Evolutionary conservation across 768 basidiomycete genomes (phyloP).

Genomic region (Naganishia onofrii): DNA sequence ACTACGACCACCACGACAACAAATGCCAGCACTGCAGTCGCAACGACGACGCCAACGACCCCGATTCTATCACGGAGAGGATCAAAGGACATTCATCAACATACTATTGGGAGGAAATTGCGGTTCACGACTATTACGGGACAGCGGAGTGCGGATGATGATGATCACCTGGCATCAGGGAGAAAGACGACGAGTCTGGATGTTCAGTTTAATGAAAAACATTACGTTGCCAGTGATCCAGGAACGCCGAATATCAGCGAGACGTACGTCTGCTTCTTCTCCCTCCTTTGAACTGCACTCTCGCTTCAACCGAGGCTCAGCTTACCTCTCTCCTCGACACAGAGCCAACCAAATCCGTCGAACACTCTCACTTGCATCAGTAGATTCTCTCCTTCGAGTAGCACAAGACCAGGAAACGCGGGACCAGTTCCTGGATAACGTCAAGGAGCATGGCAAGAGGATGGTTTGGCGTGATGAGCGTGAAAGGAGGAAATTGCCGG

Average conservation of each 20-base stretch:
- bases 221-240: slow-evolving; percentile 58
- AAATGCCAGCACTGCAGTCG: not conserved
- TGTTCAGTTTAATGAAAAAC: not conserved
- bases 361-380: slow-evolving; percentile 49
- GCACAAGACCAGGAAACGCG: slow-evolving; percentile 35
- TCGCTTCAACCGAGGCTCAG: slow-evolving; percentile 2
- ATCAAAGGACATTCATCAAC: not conserved
- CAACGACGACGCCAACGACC: not conserved
- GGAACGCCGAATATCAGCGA: slow-evolving; percentile 51
- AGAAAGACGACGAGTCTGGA: slow-evolving; percentile 3
- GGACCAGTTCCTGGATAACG: slow-evolving; percentile 38
- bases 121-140: slow-evolving; percentile 27
- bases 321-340: not conserved
- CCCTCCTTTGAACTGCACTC: not conserved
- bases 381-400: slow-evolving; percentile 41
- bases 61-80: not conserved
- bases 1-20: not conserved
- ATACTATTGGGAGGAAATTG: slow-evolving; percentile 13
- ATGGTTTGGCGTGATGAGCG: slow-evolving; percentile 47
- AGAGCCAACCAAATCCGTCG: slow-evolving; percentile 52
- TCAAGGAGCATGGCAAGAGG: slow-evolving; percentile 40
- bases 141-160: not conserved
- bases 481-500: slow-evolving; percentile 42
- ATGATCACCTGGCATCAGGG: not conserved
- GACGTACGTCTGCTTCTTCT: slow-evolving; percentile 39